Evolutionary conservation across 129 eudicot genomes (phyloP).

Genomic region (Sambucus nigra): DNA sequence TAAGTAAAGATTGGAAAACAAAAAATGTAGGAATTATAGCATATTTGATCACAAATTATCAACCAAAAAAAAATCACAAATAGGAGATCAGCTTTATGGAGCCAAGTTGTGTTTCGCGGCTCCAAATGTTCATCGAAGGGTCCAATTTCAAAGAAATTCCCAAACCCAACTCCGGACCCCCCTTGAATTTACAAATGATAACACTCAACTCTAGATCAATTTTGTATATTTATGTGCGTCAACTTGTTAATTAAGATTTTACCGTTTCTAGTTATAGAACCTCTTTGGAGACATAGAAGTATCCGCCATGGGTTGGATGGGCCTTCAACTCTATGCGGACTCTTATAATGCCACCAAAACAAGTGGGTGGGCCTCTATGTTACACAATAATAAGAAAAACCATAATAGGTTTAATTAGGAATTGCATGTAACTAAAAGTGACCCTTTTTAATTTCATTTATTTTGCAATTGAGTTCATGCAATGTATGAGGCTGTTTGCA

Average conservation of each 20-base stretch:
- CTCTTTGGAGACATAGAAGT: conserved; percentile 57
- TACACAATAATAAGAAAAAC: too few species aligned
- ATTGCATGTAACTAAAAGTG: too few species aligned
- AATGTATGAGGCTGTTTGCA: too few species aligned
- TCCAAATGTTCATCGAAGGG: conserved; percentile 42
- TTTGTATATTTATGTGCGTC: not conserved
- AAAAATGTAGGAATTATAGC: not conserved
- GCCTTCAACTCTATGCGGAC: conserved; percentile 40
- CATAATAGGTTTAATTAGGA: too few species aligned
- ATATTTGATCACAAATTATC: too few species aligned
- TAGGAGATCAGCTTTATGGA: conserved; percentile 41
- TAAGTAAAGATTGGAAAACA: too few species aligned
- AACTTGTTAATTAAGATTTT: not conserved
- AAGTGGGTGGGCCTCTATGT: conserved; percentile 48
- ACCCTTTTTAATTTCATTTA: too few species aligned
- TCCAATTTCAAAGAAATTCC: conserved; percentile 50
- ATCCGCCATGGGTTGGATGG: conserved; percentile 53
- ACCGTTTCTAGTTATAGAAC: conserved; percentile 36
- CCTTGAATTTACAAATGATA: conserved; percentile 19
- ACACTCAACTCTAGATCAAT: not conserved
- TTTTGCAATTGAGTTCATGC: too few species aligned
- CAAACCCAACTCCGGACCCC: conserved; percentile 56
- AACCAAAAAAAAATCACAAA: too few species aligned
- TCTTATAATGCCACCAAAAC: conserved; percentile 55
- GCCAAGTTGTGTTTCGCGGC: conserved; percentile 59